Conservation (phyloP, 108 stramenopile genomes). For the Skeletonema menzelii region DNA sequence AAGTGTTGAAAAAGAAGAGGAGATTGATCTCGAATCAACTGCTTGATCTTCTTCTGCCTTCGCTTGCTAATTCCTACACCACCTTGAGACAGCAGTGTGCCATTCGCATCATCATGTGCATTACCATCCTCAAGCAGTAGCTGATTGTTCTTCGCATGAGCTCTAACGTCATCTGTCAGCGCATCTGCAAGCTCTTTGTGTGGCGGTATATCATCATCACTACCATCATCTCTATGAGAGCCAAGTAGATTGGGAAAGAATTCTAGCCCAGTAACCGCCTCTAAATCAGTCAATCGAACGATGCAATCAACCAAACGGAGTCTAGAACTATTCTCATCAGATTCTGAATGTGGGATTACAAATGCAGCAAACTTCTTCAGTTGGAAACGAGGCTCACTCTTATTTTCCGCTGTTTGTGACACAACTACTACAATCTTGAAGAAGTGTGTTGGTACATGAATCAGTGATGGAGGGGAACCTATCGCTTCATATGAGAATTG, state of each 20-base stretch:
- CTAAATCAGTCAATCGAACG: constrained; percentile 82
- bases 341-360: constrained; percentile 72
- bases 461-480: constrained; percentile 68
- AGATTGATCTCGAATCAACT: constrained; percentile 30
- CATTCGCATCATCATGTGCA: background rate
- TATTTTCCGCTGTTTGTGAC: constrained; percentile 4
- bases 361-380: constrained; percentile 68
- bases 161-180: constrained; percentile 35
- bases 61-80: constrained; percentile 16
- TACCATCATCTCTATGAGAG: constrained; percentile 4
- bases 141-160: background rate
- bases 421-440: constrained; percentile 74
- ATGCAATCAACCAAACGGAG: constrained; percentile 56
- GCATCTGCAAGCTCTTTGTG: constrained; percentile 45
- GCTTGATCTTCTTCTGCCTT: constrained; percentile 19
- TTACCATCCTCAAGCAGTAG: background rate
- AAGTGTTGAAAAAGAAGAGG: constrained; percentile 39
- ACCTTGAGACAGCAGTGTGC: constrained; percentile 15
- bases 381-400: background rate
- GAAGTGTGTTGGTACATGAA: constrained; percentile 86
- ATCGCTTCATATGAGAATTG: constrained; percentile 62
- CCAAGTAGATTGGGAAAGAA: constrained; percentile 64
- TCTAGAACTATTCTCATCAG: constrained; percentile 8
- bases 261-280: constrained; percentile 73
- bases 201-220: constrained; percentile 17